Evolutionary conservation across 495 filamentous ascomycete species (phyloP).

Genomic region (Hyaloscypha hepaticicola): DNA sequence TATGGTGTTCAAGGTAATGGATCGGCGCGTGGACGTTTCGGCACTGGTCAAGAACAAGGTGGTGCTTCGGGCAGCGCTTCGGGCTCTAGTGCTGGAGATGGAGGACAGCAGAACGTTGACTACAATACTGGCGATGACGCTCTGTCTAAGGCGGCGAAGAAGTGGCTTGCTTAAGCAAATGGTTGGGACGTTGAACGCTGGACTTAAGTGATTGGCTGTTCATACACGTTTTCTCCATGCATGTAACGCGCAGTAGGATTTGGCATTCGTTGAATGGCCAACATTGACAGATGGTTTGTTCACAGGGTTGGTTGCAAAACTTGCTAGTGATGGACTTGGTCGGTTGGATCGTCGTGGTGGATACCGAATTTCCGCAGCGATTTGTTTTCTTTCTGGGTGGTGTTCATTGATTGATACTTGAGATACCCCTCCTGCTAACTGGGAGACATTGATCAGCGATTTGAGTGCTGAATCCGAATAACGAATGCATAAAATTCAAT

Average conservation of each 20-base stretch:
- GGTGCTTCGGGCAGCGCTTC: neutral
- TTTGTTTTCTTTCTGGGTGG: neutral
- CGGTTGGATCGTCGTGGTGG: neutral
- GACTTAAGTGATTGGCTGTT: neutral
- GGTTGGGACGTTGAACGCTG: neutral
- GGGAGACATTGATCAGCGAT: neutral
- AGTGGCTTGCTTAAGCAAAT: neutral
- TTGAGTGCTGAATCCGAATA: neutral
- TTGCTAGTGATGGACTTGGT: neutral
- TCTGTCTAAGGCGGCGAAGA: neutral
- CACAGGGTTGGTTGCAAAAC: neutral
- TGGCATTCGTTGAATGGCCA: neutral
- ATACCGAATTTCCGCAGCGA: neutral
- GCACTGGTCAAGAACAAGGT: neutral
- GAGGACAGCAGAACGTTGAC: neutral
- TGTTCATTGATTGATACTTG: neutral
- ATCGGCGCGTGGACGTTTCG: too few relatives aligned
- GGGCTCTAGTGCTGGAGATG: neutral
- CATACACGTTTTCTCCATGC: neutral
- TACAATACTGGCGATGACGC: neutral
- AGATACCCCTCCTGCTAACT: neutral
- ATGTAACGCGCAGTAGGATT: neutral
- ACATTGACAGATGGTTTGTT: neutral
- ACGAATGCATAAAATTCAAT: neutral
- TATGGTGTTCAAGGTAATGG: too few relatives aligned